Percentiles rank a stretch among this genome's conserved stretches.
phyloP scores from a whole-genome alignment of 139 green algal genomes.

The Picochlorum sp. region DNA sequence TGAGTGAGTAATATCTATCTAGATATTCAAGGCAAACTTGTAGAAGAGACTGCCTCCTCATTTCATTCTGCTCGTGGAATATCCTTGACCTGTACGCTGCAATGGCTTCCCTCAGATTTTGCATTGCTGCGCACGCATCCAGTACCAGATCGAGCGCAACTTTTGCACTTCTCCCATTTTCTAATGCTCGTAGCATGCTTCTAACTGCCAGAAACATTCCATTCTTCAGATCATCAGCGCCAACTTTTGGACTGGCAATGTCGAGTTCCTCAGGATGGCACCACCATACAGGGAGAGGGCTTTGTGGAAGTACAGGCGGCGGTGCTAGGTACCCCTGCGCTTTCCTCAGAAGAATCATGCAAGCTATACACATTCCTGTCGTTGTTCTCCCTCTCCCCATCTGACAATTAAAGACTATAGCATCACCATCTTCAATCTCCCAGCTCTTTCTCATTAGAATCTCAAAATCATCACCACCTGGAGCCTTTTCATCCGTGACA shows the following conservation, averaged over 20 bases:
- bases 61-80: constrained; percentile 68
- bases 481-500: constrained; percentile 93
- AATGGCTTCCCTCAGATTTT: constrained; percentile 87
- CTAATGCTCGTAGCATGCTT: constrained; percentile 63
- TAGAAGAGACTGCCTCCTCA: constrained; percentile 52
- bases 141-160: constrained; percentile 68
- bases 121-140: constrained; percentile 67
- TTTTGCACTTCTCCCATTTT: constrained; percentile 57
- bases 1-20: constrained; percentile 72
- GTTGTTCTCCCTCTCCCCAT: constrained; percentile 93
- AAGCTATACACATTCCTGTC: constrained; percentile 87
- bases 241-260: background rate
- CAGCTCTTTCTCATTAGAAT: constrained; percentile 55
- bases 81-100: constrained; percentile 67
- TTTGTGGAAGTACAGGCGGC: constrained; percentile 14
- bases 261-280: background rate
- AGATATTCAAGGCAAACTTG: constrained; percentile 80
- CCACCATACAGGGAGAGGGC: constrained; percentile 42
- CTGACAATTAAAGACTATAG: constrained; percentile 94
- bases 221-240: constrained; percentile 36
- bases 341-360: constrained; percentile 57
- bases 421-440: constrained; percentile 38
- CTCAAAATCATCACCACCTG: constrained; percentile 69
- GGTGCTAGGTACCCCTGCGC: background rate
- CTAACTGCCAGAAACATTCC: constrained; percentile 73